Percentiles rank a stretch among this genome's conserved stretches.
These are phyloP conservation scores for Parascedosporium putredinis DNA, from an alignment of 2,329 filamentous ascomycete genomes.

Conservation along the genomic window DNA sequence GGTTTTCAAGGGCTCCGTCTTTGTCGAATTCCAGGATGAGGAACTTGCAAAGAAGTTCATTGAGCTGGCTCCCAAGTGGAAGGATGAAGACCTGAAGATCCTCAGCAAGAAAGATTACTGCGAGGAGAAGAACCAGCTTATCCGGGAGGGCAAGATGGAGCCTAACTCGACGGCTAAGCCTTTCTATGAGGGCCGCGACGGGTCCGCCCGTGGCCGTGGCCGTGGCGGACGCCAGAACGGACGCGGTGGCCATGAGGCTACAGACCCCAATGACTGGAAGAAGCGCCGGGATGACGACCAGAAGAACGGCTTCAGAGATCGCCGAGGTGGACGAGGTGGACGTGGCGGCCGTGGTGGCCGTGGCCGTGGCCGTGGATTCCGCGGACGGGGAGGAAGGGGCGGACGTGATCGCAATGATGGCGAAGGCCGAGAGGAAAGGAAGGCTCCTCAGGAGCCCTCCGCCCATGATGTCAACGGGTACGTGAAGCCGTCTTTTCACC, in stretches of 20 bases:
- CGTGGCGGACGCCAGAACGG: slow-evolving; percentile 29
- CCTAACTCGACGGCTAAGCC: slow-evolving; percentile 36
- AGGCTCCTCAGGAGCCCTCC: not conserved
- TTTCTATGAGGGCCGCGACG: slow-evolving; percentile 40
- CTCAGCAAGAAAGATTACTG: slow-evolving; percentile 86
- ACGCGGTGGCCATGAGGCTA: slow-evolving; percentile 25
- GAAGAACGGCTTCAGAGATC: slow-evolving; percentile 40
- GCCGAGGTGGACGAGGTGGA: slow-evolving; percentile 30
- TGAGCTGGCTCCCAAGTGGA: slow-evolving; percentile 75
- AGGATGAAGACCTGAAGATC: slow-evolving; percentile 67
- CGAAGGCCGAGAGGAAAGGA: slow-evolving; percentile 13
- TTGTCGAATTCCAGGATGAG: slow-evolving; percentile 79
- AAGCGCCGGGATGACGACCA: slow-evolving; percentile 52
- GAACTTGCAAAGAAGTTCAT: slow-evolving; percentile 75
- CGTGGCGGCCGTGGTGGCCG: slow-evolving; percentile 19
- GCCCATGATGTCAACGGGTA: slow-evolving; percentile 21
- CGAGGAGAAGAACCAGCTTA: slow-evolving; percentile 63
- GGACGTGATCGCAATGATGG: slow-evolving; percentile 26
- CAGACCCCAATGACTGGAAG: slow-evolving; percentile 51
- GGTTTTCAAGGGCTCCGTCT: slow-evolving; percentile 91
- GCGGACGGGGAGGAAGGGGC: slow-evolving; percentile 26
- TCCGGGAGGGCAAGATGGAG: slow-evolving; percentile 58
- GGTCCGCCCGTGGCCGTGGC: slow-evolving; percentile 14
- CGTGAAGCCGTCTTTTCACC: slow-evolving; percentile 9
- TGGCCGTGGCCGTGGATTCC: slow-evolving; percentile 30